Evolutionary conservation across 768 basidiomycete genomes (phyloP).

Genomic region (Paxillus rubicundulus): DNA sequence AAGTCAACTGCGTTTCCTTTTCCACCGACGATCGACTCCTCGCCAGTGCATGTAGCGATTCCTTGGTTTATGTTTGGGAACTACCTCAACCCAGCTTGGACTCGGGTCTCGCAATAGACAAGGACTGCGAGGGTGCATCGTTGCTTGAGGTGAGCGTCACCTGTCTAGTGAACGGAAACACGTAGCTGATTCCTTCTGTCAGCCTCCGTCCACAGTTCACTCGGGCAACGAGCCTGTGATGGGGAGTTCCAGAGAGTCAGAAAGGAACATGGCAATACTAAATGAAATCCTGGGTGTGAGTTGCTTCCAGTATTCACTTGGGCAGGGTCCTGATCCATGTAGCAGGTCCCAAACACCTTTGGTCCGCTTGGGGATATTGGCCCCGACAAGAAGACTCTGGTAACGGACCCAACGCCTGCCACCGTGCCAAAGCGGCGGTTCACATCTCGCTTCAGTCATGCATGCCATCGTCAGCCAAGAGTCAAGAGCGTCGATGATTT

Average conservation of each 20-base stretch:
- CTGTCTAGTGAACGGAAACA: not conserved
- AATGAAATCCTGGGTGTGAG: conserved; percentile 19
- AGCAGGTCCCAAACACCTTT: conserved; percentile 5
- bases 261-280: conserved; percentile 9
- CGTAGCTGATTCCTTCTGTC: conserved; percentile 4
- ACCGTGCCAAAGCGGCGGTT: conserved; percentile 1
- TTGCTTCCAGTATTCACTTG: not conserved
- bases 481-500: not conserved
- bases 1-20: conserved; percentile 30
- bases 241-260: not conserved
- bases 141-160: conserved; percentile 24
- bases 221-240: not conserved
- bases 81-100: conserved; percentile 27
- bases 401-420: conserved; percentile 8
- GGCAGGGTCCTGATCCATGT: conserved; percentile 7
- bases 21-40: conserved; percentile 28
- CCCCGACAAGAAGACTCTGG: conserved; percentile 3
- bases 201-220: conserved; percentile 11
- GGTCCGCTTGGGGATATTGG: conserved; percentile 5
- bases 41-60: conserved; percentile 32
- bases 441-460: conserved; percentile 6
- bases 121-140: conserved; percentile 19
- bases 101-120: conserved; percentile 28
- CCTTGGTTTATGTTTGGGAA: conserved; percentile 31
- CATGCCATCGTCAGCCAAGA: conserved; percentile 2